Evolutionary conservation across 768 basidiomycete species (phyloP).

Genomic region (Dioszegia crocea): DNA sequence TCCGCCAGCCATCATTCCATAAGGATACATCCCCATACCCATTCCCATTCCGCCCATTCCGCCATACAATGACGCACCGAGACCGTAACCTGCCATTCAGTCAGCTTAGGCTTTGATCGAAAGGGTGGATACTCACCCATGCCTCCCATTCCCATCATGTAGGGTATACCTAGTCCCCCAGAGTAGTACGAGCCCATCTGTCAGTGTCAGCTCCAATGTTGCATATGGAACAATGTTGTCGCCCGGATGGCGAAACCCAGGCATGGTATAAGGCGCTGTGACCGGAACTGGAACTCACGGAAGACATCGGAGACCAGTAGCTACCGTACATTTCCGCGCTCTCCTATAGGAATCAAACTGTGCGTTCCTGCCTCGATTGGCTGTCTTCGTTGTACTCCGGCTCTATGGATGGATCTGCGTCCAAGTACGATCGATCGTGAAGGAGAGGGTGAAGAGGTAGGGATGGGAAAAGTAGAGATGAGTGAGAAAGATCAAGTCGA

Average conservation of each 20-base stretch:
- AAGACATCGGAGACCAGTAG: slow-evolving; percentile 23
- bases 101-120: neutral
- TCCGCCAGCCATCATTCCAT: slow-evolving; percentile 12
- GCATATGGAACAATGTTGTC: no score
- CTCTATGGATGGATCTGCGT: no score
- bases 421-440: no score
- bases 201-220: no score
- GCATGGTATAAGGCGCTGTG: no score
- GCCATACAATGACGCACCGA: slow-evolving; percentile 32
- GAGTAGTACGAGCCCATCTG: slow-evolving; percentile 41
- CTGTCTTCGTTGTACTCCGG: no score
- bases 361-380: no score
- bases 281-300: no score
- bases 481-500: neutral
- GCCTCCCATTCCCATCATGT: slow-evolving; percentile 39
- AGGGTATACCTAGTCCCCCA: slow-evolving; percentile 40
- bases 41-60: slow-evolving; percentile 16
- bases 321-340: slow-evolving; percentile 27
- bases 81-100: slow-evolving; percentile 28
- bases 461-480: no score
- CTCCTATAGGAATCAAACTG: no score
- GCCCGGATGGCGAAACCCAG: no score
- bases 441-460: no score
- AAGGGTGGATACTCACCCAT: slow-evolving; percentile 21
- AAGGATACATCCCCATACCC: slow-evolving; percentile 15